Evolutionary conservation across 345 rosid genomes (phyloP).

Genomic region (Litchi chinensis): DNA sequence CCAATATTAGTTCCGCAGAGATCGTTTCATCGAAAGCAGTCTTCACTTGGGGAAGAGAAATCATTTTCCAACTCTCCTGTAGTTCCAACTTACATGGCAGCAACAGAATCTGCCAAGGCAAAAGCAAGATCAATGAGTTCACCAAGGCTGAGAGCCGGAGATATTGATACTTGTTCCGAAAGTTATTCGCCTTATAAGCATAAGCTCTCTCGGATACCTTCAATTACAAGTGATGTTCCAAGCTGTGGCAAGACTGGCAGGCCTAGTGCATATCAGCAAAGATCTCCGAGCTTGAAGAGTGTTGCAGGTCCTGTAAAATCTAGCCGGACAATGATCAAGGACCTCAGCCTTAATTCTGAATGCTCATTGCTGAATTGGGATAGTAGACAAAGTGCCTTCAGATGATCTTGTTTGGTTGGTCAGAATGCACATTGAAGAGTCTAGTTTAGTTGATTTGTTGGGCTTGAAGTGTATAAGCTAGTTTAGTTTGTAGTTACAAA

Average conservation of each 20-base stretch:
- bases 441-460: constrained; percentile 19
- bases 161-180: constrained; percentile 74
- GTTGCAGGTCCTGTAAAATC: constrained; percentile 56
- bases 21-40: constrained; percentile 51
- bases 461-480: constrained; percentile 16
- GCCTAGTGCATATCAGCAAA: constrained; percentile 59
- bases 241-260: constrained; percentile 40
- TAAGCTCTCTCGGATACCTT: constrained; percentile 47
- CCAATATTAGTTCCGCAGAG: constrained; percentile 43
- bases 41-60: constrained; percentile 68
- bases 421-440: neutral
- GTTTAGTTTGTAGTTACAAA: neutral
- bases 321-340: constrained; percentile 37
- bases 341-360: constrained; percentile 62
- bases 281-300: constrained; percentile 77
- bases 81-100: constrained; percentile 86
- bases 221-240: constrained; percentile 48
- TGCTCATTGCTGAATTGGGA: constrained; percentile 52
- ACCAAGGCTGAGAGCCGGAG: constrained; percentile 66
- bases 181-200: constrained; percentile 79
- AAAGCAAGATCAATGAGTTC: constrained; percentile 78
- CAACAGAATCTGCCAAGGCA: constrained; percentile 89
- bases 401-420: constrained; percentile 29
- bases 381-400: constrained; percentile 32
- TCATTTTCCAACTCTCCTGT: constrained; percentile 38